Base-by-base conservation (phyloP, 768 basidiomycete species). In the Termitomyces sp. region DNA sequence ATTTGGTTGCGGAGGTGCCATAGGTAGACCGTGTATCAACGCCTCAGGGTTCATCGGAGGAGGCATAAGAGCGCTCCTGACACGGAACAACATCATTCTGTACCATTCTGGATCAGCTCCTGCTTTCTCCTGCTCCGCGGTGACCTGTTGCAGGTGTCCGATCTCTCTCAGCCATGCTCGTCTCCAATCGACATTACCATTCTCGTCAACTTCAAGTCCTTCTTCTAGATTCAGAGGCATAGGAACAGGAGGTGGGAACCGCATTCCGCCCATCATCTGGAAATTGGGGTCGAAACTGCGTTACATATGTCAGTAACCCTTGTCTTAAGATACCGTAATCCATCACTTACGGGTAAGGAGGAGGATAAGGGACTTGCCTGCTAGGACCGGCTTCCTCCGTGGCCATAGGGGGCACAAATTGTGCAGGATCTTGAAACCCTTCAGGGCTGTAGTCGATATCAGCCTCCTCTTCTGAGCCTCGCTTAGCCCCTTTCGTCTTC, bases 61-160 rank as follows among this genome's bases (percentile, higher is more conserved):
- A 56, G 79, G 84, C 83, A 92, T 85, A 64, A 92, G 77, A 17
- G 88, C 88, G 48, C 80, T 81, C 58, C 92, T 80, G 47, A 93
- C 85, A n/a, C 89, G 85, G 69, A 90, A 80, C 9, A 92, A 70
- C 91, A 94, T 93, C 84, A 90, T 87, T 64, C 88, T 78, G 67
- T 87, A 94, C 92, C 92, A 94, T 63, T 94, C 92, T 49, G 85
- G 86, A 55, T 91, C 90, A 3, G 83, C 87, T 36, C 88, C 88
- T 20, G 85, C 84, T 74, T 92, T 92, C 70, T 94, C 90, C 69
- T 93, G 92, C 67, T 93, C 88, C 9, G 75, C 81, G 0, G 92
- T 89, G n/a, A 92, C 76, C 64, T 88, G 86, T 68, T 89, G 86
- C 60, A 94, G 76, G 68, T 84, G 85, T 9, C 81, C 81, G 53